phyloP scores from a whole-genome alignment of 2,329 filamentous ascomycete genomes.

The Leptographium galeiforme region DNA sequence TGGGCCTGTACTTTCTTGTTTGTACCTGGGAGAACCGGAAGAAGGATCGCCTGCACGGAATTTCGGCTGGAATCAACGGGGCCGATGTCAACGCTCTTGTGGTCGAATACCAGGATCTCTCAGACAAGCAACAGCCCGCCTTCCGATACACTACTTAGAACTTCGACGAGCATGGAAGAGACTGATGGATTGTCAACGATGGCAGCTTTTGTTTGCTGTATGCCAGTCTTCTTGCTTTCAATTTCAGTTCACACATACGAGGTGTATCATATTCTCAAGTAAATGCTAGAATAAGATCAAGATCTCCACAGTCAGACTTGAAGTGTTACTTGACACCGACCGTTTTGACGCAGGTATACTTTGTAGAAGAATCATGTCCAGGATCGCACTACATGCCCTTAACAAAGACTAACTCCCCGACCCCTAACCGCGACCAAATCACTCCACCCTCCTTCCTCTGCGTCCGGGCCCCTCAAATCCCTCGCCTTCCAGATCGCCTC shows the following conservation, averaged over 20 bases:
- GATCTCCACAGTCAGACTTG: not conserved
- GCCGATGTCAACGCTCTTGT: not conserved
- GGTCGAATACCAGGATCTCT: not conserved
- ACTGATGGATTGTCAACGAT: not conserved
- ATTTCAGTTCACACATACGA: not conserved
- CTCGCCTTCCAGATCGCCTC: not conserved
- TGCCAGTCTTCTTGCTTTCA: not conserved
- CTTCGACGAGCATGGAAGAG: not conserved
- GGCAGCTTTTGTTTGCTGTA: not conserved
- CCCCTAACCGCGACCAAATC: not conserved
- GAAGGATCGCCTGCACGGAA: not conserved
- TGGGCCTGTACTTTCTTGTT: slow-evolving; percentile 31
- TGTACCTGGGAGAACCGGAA: slow-evolving; percentile 28
- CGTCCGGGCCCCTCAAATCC: not conserved
- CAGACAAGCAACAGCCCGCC: slow-evolving; percentile 1
- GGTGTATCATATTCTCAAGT: not conserved
- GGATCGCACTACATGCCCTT: not conserved
- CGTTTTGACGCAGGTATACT: not conserved
- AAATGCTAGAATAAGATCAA: not conserved
- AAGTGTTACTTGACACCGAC: not conserved
- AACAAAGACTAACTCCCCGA: not conserved
- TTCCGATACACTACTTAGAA: slow-evolving; percentile 16
- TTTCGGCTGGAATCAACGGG: not conserved
- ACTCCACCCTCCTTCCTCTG: not conserved
- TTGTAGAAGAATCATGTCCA: not conserved